Conservation (phyloP, 192 early-diverging fungal species). For the Helicostylum pulchrum region DNA sequence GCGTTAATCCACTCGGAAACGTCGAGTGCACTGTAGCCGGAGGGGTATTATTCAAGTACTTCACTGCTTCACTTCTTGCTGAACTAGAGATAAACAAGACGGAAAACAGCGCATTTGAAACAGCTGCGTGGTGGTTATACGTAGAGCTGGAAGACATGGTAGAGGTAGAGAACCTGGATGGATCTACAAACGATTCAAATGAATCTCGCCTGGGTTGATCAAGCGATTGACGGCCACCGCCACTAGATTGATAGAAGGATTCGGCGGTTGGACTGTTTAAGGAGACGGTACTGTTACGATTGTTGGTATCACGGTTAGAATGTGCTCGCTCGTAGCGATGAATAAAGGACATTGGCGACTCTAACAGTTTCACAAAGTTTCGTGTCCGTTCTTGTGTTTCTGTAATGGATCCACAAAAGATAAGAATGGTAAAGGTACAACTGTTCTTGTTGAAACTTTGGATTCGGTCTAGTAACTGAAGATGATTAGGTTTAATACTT, state of each 20-base stretch:
- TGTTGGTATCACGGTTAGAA: not conserved
- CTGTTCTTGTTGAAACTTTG: not conserved
- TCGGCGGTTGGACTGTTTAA: not conserved
- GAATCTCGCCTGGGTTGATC: not conserved
- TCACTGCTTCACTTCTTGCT: not conserved
- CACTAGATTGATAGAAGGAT: not conserved
- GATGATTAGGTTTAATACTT: constrained; percentile 22
- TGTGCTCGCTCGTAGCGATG: constrained; percentile 8
- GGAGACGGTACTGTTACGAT: not conserved
- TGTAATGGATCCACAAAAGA: constrained; percentile 22
- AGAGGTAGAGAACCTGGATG: not conserved
- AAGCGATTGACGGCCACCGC: not conserved
- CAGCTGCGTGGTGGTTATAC: not conserved
- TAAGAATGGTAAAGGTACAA: constrained; percentile 17
- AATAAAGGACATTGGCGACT: constrained; percentile 21
- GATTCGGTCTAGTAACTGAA: constrained; percentile 11
- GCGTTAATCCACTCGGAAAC: constrained; percentile 15
- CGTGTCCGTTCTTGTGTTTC: too few species aligned
- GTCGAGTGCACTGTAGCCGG: constrained; percentile 5
- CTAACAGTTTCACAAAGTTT: constrained; percentile 1
- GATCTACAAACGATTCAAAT: not conserved
- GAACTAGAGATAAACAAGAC: constrained; percentile 15
- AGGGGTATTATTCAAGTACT: constrained; percentile 8
- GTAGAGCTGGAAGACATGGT: not conserved
- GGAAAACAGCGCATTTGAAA: constrained; percentile 1